A percentile compares a stretch with the other conserved stretches of the same genome.
Evolutionary conservation across 768 basidiomycete genomes (phyloP).

Genomic region (Russula abietina): DNA sequence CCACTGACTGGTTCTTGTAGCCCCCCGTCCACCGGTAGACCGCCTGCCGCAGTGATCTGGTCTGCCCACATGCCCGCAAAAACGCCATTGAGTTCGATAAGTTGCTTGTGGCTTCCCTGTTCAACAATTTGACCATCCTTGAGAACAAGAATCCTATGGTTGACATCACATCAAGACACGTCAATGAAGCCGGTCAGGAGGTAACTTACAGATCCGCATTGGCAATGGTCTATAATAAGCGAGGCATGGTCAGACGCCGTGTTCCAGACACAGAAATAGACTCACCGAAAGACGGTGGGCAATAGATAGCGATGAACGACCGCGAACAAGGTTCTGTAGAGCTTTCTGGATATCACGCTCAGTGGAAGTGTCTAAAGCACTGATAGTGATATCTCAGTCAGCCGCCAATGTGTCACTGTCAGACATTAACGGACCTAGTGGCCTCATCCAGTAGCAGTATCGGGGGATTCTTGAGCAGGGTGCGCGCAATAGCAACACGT

Average conservation of each 20-base stretch:
- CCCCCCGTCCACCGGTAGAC: slow-evolving; percentile 37
- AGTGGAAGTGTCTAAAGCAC: slow-evolving; percentile 83
- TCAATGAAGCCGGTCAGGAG: slow-evolving; percentile 7
- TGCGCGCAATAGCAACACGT: slow-evolving; percentile 81
- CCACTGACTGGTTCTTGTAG: slow-evolving; percentile 40
- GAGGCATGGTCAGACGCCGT: slow-evolving; percentile 13
- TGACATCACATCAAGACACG: slow-evolving; percentile 30
- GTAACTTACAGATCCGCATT: slow-evolving; percentile 46
- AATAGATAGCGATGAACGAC: slow-evolving; percentile 69
- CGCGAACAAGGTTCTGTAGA: slow-evolving; percentile 69
- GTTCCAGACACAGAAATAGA: slow-evolving; percentile 8
- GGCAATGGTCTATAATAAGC: slow-evolving; percentile 43
- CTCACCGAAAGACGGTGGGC: slow-evolving; percentile 69
- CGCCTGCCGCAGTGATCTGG: slow-evolving; percentile 63
- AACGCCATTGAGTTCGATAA: slow-evolving; percentile 61
- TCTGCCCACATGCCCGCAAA: slow-evolving; percentile 90
- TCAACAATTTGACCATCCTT: slow-evolving; percentile 87
- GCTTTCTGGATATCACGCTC: slow-evolving; percentile 88
- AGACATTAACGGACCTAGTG: slow-evolving; percentile 44
- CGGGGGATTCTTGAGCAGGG: slow-evolving; percentile 79
- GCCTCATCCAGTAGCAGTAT: slow-evolving; percentile 76
- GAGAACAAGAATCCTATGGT: slow-evolving; percentile 69
- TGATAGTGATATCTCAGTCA: slow-evolving; percentile 27
- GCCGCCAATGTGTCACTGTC: background rate
- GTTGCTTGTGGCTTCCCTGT: slow-evolving; percentile 70